Conservation (phyloP, 2,329 filamentous ascomycete genomes). For the Aspergillus hiratsukae region DNA sequence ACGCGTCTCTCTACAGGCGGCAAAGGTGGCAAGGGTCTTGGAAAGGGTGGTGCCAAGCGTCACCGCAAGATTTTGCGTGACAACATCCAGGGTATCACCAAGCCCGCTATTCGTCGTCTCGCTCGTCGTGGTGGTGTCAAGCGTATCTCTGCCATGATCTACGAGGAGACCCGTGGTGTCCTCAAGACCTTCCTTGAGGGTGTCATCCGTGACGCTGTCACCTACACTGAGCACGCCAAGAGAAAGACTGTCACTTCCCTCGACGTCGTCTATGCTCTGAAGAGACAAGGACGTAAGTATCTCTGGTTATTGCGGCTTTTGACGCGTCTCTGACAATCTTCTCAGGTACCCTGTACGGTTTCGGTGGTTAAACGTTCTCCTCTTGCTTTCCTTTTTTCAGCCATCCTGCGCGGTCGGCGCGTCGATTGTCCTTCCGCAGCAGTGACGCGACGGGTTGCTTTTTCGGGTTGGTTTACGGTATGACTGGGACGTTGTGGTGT, state of each 20-base stretch:
- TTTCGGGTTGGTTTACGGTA: slow-evolving; percentile 41
- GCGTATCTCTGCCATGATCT: slow-evolving; percentile 97
- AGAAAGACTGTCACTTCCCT: slow-evolving; percentile 55
- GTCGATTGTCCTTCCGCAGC: slow-evolving; percentile 26
- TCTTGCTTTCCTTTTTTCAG: slow-evolving; percentile 25
- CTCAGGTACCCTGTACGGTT: slow-evolving; percentile 72
- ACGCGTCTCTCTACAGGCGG: slow-evolving; percentile 61
- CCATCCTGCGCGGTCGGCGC: slow-evolving; percentile 32
- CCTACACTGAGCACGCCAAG: slow-evolving; percentile 80
- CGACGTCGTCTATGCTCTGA: slow-evolving; percentile 60
- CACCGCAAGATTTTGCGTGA: slow-evolving; percentile 98
- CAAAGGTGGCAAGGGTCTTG: slow-evolving; percentile 96
- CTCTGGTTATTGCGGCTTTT: slow-evolving; percentile 1
- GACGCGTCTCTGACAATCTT: slow-evolving; percentile 15
- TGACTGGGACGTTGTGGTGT: slow-evolving; percentile 44
- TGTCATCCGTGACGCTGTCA: slow-evolving; percentile 74
- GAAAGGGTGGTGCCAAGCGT: slow-evolving; percentile 97
- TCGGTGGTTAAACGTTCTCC: slow-evolving; percentile 67
- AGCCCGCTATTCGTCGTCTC: slow-evolving; percentile 97
- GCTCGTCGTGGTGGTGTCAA: slow-evolving; percentile 99
- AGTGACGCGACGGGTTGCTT: slow-evolving; percentile 33
- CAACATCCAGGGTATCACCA: slow-evolving; percentile 99
- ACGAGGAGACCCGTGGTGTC: slow-evolving; percentile 77
- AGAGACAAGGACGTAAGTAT: slow-evolving; percentile 55
- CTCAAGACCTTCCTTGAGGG: slow-evolving; percentile 80